phyloP scores from a whole-genome alignment of 495 filamentous ascomycete genomes.

The Barbatosphaeria neglecta region DNA sequence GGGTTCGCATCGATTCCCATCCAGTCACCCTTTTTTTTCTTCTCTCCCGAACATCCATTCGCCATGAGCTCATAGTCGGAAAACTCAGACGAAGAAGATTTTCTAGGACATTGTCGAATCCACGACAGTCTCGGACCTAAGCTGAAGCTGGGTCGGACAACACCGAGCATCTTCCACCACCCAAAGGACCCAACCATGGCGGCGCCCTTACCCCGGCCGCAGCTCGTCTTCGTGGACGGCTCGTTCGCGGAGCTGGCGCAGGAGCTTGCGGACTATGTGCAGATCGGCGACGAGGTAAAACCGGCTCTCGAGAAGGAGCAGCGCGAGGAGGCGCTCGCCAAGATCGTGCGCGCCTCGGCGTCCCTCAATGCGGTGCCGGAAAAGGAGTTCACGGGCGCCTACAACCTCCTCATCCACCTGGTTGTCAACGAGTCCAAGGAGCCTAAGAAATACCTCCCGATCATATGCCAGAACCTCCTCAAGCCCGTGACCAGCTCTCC shows the following conservation, averaged over 20 bases:
- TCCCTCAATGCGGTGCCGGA: constrained; percentile 74
- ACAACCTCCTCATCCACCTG: constrained; percentile 92
- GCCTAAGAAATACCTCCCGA: constrained; percentile 71
- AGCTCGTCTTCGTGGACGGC: constrained; percentile 75
- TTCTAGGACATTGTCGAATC: too few relatives aligned
- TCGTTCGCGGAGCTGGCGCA: constrained; percentile 76
- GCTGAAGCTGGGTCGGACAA: too few relatives aligned
- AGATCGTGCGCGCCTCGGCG: constrained; percentile 63
- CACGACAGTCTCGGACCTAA: too few relatives aligned
- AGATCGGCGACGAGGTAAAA: constrained; percentile 56
- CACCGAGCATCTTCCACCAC: too few relatives aligned
- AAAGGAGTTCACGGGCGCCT: constrained; percentile 88
- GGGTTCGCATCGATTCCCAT: constrained; percentile 1
- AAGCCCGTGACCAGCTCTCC: constrained; percentile 78
- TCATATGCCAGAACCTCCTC: constrained; percentile 76
- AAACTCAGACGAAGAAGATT: too few relatives aligned
- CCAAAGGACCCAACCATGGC: too few relatives aligned
- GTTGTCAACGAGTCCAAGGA: constrained; percentile 65
- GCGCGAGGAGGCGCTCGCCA: constrained; percentile 79
- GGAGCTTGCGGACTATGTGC: constrained; percentile 79
- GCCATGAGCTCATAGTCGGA: too few relatives aligned
- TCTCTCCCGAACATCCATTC: too few relatives aligned
- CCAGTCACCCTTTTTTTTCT: too few relatives aligned
- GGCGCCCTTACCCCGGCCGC: constrained; percentile 22
- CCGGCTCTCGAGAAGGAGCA: constrained; percentile 59